Conservation (phyloP, 805 yeast species). For the Kuraishia capsulata region DNA sequence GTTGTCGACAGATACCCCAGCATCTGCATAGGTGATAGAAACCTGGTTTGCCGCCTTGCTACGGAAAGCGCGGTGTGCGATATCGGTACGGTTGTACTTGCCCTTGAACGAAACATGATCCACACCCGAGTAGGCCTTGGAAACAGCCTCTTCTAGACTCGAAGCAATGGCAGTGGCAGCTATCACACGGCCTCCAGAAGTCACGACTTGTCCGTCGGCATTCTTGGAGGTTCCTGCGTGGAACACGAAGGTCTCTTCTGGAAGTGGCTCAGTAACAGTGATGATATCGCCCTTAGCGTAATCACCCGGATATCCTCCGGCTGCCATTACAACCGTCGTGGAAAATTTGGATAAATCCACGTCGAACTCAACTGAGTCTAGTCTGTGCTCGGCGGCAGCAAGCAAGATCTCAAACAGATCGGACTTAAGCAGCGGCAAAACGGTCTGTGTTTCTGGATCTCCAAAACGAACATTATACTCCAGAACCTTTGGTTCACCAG, state of each 20-base stretch:
- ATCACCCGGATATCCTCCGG: conserved; percentile 92
- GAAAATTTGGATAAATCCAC: conserved; percentile 53
- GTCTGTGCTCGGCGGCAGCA: conserved; percentile 90
- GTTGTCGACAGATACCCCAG: conserved; percentile 96
- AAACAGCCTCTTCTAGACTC: conserved; percentile 71
- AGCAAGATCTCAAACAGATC: conserved; percentile 88
- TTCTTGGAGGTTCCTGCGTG: conserved; percentile 85
- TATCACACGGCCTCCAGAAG: conserved; percentile 95
- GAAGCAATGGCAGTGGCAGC: conserved; percentile 85
- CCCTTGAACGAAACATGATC: conserved; percentile 61
- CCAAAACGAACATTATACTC: conserved; percentile 98
- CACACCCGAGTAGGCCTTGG: conserved; percentile 80
- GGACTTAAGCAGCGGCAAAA: conserved; percentile 80
- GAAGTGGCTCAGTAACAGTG: conserved; percentile 35
- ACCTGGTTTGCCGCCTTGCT: conserved; percentile 23
- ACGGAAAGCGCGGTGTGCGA: conserved; percentile 93
- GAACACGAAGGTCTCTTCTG: conserved; percentile 65
- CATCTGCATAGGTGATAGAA: conserved; percentile 79
- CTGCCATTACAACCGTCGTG: conserved; percentile 92
- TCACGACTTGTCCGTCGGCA: conserved; percentile 51
- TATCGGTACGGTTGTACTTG: conserved; percentile 83
- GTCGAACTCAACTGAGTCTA: conserved; percentile 66
- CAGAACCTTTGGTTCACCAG: conserved; percentile 81
- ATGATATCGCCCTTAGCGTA: conserved; percentile 85
- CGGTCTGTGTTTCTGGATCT: conserved; percentile 98